Base-by-base conservation (phyloP, 768 basidiomycete genomes). In the Lentinula guzmanii region DNA sequence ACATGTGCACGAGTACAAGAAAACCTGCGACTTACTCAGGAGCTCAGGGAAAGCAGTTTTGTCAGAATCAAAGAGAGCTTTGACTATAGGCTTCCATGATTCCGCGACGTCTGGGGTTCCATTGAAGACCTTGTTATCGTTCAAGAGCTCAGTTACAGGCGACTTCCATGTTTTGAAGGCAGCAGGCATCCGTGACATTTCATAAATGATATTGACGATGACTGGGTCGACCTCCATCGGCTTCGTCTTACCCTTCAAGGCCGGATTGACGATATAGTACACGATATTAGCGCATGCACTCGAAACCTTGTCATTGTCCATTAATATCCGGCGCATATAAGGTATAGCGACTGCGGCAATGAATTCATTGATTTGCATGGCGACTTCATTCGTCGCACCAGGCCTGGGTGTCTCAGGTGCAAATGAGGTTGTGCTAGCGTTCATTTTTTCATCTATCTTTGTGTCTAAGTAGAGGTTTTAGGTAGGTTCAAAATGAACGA, bases 91-190 rank as follows among this genome's bases (percentile, higher is more conserved):
- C 68, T 82, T 83, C 94, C 96, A 99, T 60, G 79, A 78, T 18
- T 71, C 68, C 6, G 85, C 84, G 18, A 80, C 79, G 6, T 76
- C 74, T 6, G 86, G 76, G 58, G 77, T 78, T 53, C 84, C 87
- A 68, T 87, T 91, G 79, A 99, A 99, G 65, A 98, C 82, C 51
- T 93, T 83, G 65, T 82, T 85, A 71, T 99, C 97, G 67, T 85
- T 87, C 62, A 98, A 78, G 1, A 91, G 82, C 45, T 99, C 97
- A 1, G 79, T 72, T 11, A 98, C 86, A 9, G 87, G 86, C 0
- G 83, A 76, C 56, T 87, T 82, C 97, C 97, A 99, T 6, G 90
- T 83, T 69, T 93, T 97, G 62, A 89, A 72, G 3, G 91, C 84
- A 4, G 84, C 79, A 7, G 91, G 87, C 56, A 95, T 82, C 62